These are phyloP conservation scores for Diaporthe eres DNA, from an alignment of 2,329 filamentous ascomycete species.

Conservation along the genomic window DNA sequence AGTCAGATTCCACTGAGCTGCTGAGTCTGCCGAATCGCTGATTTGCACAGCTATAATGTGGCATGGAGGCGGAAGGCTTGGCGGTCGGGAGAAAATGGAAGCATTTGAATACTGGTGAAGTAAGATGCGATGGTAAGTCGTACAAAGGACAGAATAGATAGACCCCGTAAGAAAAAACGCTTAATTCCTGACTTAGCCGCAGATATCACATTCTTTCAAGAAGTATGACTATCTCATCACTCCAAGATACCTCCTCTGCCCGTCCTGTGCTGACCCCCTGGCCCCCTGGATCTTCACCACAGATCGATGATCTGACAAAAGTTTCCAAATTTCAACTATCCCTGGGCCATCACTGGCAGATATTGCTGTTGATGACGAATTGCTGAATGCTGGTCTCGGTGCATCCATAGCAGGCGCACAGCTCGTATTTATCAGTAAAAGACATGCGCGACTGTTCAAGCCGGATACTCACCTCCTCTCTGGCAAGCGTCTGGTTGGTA, in stretches of 20 bases:
- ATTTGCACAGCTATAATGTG: no score
- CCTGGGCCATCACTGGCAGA: neutral
- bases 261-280: neutral
- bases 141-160: no score
- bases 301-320: neutral
- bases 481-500: neutral
- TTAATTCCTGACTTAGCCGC: no score
- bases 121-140: no score
- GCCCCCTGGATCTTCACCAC: no score
- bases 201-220: no score
- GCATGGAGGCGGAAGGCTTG: no score
- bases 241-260: neutral
- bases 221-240: neutral
- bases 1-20: no score
- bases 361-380: neutral
- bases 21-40: no score
- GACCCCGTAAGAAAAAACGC: accelerated
- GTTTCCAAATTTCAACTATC: neutral
- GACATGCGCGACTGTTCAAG: accelerated
- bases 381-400: neutral
- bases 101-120: no score
- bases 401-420: slow-evolving; percentile 17
- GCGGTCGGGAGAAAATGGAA: no score
- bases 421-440: neutral
- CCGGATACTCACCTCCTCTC: neutral